These are phyloP conservation scores for Malus orientalis DNA, from an alignment of 306 rosid genomes.

Conservation along the genomic window DNA sequence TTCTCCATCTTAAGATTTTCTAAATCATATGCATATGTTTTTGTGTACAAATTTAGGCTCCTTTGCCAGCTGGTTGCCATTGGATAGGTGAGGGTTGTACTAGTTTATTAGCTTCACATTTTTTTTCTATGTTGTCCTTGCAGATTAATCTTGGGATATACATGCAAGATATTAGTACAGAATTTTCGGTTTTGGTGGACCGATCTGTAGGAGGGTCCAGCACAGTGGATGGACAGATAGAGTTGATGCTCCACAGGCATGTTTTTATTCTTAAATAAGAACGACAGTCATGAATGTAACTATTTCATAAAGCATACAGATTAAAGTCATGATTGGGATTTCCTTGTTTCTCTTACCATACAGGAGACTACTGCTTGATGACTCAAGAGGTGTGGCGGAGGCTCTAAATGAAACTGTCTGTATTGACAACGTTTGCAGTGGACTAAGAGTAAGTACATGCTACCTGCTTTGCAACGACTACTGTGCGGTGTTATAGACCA, in stretches of 20 bases:
- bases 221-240: slow-evolving; percentile 42
- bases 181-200: slow-evolving; percentile 50
- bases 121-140: background rate
- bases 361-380: slow-evolving; percentile 82
- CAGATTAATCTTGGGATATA: slow-evolving; percentile 51
- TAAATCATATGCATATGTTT: background rate
- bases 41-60: background rate
- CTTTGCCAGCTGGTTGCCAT: background rate
- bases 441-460: slow-evolving; percentile 57
- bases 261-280: background rate
- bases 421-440: slow-evolving; percentile 46
- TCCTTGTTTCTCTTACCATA: background rate
- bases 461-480: background rate
- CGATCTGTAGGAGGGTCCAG: slow-evolving; percentile 45
- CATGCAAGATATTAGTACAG: slow-evolving; percentile 32
- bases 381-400: slow-evolving; percentile 81
- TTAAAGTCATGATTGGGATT: background rate
- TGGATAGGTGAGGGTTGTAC: background rate
- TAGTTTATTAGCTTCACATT: background rate
- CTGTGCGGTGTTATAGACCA: background rate
- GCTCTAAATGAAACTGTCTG: slow-evolving; percentile 85
- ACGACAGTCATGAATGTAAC: background rate
- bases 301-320: background rate
- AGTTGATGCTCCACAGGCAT: slow-evolving; percentile 52
- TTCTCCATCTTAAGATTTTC: background rate